A percentile compares a stretch with the other conserved stretches of the same genome.
phyloP scores from a whole-genome alignment of 371 early-diverging fungal genomes.

The Mucor velutinosus region DNA sequence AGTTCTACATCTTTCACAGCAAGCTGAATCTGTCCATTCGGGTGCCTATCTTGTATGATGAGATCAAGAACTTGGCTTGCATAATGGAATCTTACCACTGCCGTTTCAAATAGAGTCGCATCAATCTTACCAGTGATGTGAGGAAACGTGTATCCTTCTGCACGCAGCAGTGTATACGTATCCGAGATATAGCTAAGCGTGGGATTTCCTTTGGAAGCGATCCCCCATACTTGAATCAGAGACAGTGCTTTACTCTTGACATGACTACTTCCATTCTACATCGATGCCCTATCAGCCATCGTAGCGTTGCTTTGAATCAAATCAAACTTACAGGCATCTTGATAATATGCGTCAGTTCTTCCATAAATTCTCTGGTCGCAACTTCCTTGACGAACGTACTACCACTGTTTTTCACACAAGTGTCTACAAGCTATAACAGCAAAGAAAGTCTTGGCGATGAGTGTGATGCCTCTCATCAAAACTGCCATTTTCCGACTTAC shows the following conservation, averaged over 20 bases:
- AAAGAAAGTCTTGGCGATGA: background rate
- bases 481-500: conserved; percentile 49
- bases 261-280: conserved; percentile 49
- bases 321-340: conserved; percentile 55
- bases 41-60: conserved; percentile 67
- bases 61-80: too few species aligned
- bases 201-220: conserved; percentile 73
- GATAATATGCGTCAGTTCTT: conserved; percentile 71
- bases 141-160: conserved; percentile 68
- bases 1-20: conserved; percentile 91
- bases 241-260: conserved; percentile 74
- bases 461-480: background rate
- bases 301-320: background rate
- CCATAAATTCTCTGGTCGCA: conserved; percentile 88
- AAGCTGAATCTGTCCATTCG: conserved; percentile 93
- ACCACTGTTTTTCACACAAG: conserved; percentile 94
- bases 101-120: conserved; percentile 69
- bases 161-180: conserved; percentile 73
- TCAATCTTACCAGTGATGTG: conserved; percentile 50
- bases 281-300: background rate
- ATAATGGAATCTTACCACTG: conserved; percentile 52
- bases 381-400: conserved; percentile 83
- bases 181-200: conserved; percentile 77
- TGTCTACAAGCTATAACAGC: conserved; percentile 73
- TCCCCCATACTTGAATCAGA: conserved; percentile 88